A percentile compares a stretch with the other conserved stretches of the same genome.
phyloP scores from a whole-genome alignment of 768 basidiomycete species.

The Paxillus rubicundulus region DNA sequence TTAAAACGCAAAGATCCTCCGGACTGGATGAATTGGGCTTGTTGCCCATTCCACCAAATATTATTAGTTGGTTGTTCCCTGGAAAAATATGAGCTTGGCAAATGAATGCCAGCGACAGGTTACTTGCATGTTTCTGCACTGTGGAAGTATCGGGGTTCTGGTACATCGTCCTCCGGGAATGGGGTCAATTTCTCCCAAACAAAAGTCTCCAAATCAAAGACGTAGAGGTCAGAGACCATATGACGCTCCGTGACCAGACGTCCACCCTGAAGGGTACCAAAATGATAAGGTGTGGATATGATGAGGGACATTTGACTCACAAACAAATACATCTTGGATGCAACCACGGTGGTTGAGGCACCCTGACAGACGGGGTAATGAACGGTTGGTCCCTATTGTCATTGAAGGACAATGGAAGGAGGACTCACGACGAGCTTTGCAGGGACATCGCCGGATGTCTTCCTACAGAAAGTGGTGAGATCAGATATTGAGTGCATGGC shows the following conservation, averaged over 20 bases:
- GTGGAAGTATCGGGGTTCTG: slow-evolving; percentile 92
- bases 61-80: slow-evolving; percentile 86
- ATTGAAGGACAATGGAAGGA: background rate
- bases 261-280: slow-evolving; percentile 60
- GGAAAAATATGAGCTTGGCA: slow-evolving; percentile 15
- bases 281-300: background rate
- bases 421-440: slow-evolving; percentile 79
- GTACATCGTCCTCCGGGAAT: slow-evolving; percentile 64
- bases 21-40: slow-evolving; percentile 64
- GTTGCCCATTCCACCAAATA: slow-evolving; percentile 96
- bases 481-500: slow-evolving; percentile 80
- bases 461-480: slow-evolving; percentile 81
- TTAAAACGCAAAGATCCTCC: slow-evolving; percentile 86
- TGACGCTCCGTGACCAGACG: slow-evolving; percentile 80
- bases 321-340: slow-evolving; percentile 87
- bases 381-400: background rate
- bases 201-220: slow-evolving; percentile 81
- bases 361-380: slow-evolving; percentile 50
- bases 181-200: slow-evolving; percentile 71
- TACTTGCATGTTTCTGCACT: slow-evolving; percentile 77
- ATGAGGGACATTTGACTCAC: slow-evolving; percentile 41
- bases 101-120: background rate
- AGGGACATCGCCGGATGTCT: slow-evolving; percentile 83
- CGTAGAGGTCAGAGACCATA: slow-evolving; percentile 91
- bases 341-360: slow-evolving; percentile 87